Evolutionary conservation across 2,329 filamentous ascomycete genomes (phyloP), one percentile per base, ranked within the genome.

Genomic region (Gliomastix tumulicola): DNA sequence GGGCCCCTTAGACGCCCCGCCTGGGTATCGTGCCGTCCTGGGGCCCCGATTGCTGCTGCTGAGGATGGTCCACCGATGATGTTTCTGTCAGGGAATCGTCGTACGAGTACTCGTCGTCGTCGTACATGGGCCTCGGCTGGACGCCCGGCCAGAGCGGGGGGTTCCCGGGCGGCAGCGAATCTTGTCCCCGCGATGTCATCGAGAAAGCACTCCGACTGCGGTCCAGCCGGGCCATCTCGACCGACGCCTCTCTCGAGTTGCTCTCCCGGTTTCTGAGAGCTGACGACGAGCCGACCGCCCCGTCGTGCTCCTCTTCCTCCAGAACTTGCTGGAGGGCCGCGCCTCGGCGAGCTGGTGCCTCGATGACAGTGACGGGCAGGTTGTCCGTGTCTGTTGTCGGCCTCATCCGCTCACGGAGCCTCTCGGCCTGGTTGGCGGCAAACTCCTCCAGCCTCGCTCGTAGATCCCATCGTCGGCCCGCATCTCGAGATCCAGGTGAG

Each of bases 341-440:
- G 6, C 76, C 74, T 39, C 67, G 62, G n/a, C 78, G 66, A 23
- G 69, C 66, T 15, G 78, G 78, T 1, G 78, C 76, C 4, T 78
- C 77, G 12, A 82, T 79, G 7, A 79, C 68, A 15, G 66, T 76
- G 2, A 77, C 68, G 2, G 76, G 75, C 15, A 82, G 57, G 41
- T 66, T 69, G 16, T 71, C 70, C 3, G 69, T 74, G 45, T 74
- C 68, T 1, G 69, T 64, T 1, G 67, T 69, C 9, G 75, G 68
- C 10, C 70, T 63, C 32, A 78, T 65, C 39, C 62, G 68, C 37
- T 81, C 76, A 9, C 75, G 63, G 6, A 81, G 53, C 49, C 66
- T 72, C 43, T 82, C 77, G 1, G 76, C 78, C 42, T 81, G 76
- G 7, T 65, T 68, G 2, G 65, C 74, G 1, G 76, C 75, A 46